A percentile compares a stretch with the other conserved stretches of the same genome.
phyloP scores from a whole-genome alignment of 306 rosid species.

The Hippophae gyantsensis region DNA sequence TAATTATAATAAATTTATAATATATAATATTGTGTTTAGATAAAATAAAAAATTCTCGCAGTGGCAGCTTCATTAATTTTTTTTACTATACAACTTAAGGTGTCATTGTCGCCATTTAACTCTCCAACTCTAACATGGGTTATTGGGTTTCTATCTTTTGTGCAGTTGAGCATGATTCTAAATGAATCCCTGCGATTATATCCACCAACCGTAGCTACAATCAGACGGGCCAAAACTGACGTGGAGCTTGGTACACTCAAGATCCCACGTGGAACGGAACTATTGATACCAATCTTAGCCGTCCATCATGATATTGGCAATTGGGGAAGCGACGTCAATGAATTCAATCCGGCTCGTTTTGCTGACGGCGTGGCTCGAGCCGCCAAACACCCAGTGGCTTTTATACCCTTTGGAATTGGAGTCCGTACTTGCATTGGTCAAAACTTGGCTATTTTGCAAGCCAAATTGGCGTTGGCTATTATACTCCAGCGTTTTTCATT shows the following conservation, averaged over 20 bases:
- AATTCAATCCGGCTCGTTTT: conserved; percentile 87
- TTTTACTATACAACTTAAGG: not conserved
- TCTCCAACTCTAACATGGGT: not conserved
- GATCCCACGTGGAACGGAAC: conserved; percentile 81
- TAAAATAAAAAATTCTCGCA: too few species aligned
- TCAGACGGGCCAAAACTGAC: conserved; percentile 57
- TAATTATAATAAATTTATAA: too few species aligned
- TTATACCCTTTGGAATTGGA: conserved; percentile 80
- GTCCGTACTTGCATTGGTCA: conserved; percentile 85
- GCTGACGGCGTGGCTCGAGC: conserved; percentile 62
- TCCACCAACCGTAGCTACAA: conserved; percentile 80
- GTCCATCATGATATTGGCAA: conserved; percentile 69
- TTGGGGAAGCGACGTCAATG: conserved; percentile 81
- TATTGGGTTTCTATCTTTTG: conserved; percentile 6
- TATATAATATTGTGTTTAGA: too few species aligned
- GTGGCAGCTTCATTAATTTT: too few species aligned
- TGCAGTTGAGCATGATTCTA: conserved; percentile 78
- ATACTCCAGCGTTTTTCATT: conserved; percentile 81
- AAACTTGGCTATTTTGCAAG: conserved; percentile 70
- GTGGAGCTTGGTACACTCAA: conserved; percentile 61
- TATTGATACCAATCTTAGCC: conserved; percentile 76
- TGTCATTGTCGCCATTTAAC: not conserved
- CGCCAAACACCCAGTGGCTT: conserved; percentile 57
- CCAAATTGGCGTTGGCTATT: conserved; percentile 61
- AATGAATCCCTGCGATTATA: conserved; percentile 78